Evolutionary conservation across 495 filamentous ascomycete species (phyloP).

Genomic region (Penicilliopsis zonata): DNA sequence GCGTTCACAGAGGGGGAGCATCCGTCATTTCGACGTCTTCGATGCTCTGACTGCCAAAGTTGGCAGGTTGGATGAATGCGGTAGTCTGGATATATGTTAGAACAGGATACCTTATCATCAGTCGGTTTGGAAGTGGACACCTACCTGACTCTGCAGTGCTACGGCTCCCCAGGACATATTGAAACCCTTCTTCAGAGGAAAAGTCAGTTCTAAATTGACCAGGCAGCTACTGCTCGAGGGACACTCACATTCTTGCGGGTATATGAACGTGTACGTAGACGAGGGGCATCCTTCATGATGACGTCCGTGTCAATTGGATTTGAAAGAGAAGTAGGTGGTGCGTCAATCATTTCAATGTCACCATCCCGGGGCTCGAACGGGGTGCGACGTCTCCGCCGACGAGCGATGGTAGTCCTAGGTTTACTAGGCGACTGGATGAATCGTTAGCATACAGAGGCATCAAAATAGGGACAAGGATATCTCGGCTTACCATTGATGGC

Average conservation of each 20-base stretch:
- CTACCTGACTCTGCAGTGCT: background rate
- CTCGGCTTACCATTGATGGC: background rate
- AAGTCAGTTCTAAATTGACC: too few relatives aligned
- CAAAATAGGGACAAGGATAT: too few relatives aligned
- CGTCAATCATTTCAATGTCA: slow-evolving; percentile 2
- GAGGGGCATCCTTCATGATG: slow-evolving; percentile 1
- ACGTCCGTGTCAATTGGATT: background rate
- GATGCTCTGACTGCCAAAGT: background rate
- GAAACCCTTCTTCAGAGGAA: too few relatives aligned
- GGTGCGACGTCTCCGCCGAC: background rate
- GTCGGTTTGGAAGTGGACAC: background rate
- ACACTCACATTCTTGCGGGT: background rate
- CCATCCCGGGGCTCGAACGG: background rate
- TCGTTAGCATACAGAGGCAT: too few relatives aligned
- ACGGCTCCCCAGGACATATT: too few relatives aligned
- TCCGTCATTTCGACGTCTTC: slow-evolving; percentile 4
- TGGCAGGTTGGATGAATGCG: background rate
- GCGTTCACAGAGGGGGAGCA: slow-evolving; percentile 1
- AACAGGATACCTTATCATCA: background rate
- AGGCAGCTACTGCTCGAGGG: too few relatives aligned
- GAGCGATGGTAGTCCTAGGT: background rate
- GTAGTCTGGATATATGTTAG: background rate
- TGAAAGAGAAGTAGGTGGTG: background rate
- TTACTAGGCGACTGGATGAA: background rate
- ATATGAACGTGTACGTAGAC: background rate